Percentiles rank a stretch among this genome's conserved stretches.
phyloP scores from a whole-genome alignment of 2,329 filamentous ascomycete species.

The Salinomyces thailandicus region DNA sequence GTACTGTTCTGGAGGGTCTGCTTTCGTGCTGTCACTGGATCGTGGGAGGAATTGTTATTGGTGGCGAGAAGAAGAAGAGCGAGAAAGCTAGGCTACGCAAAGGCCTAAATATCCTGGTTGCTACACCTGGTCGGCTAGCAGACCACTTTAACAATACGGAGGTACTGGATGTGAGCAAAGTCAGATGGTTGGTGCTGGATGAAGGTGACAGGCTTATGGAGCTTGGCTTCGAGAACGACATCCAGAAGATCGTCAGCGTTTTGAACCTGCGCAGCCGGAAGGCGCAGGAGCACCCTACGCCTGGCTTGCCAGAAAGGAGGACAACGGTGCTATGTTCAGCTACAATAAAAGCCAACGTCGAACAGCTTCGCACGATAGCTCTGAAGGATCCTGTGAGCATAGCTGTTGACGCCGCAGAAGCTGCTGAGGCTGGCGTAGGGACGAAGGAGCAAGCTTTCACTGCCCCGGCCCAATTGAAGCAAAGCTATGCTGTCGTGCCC shows the following conservation, averaged over 20 bases:
- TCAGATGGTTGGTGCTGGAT: slow-evolving; percentile 88
- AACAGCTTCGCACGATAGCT: slow-evolving; percentile 87
- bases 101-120: slow-evolving; percentile 89
- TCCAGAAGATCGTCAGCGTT: slow-evolving; percentile 74
- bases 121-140: slow-evolving; percentile 79
- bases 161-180: slow-evolving; percentile 74
- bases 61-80: slow-evolving; percentile 62
- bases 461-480: slow-evolving; percentile 86
- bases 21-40: slow-evolving; percentile 89
- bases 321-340: slow-evolving; percentile 90
- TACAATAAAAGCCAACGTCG: slow-evolving; percentile 96
- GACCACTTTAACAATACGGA: slow-evolving; percentile 92
- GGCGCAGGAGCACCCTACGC: slow-evolving; percentile 49
- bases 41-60: slow-evolving; percentile 74
- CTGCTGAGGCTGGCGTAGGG: slow-evolving; percentile 32
- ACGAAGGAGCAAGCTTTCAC: slow-evolving; percentile 51
- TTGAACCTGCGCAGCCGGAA: slow-evolving; percentile 57
- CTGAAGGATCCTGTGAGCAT: slow-evolving; percentile 86
- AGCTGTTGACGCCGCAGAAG: slow-evolving; percentile 50
- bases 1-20: slow-evolving; percentile 71
- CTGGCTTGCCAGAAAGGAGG: slow-evolving; percentile 60
- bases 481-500: slow-evolving; percentile 77
- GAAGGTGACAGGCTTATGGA: slow-evolving; percentile 99
- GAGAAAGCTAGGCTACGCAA: slow-evolving; percentile 92
- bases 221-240: slow-evolving; percentile 88